phyloP scores from a whole-genome alignment of 176 grass and related monocot species.

The Avena sativa region DNA sequence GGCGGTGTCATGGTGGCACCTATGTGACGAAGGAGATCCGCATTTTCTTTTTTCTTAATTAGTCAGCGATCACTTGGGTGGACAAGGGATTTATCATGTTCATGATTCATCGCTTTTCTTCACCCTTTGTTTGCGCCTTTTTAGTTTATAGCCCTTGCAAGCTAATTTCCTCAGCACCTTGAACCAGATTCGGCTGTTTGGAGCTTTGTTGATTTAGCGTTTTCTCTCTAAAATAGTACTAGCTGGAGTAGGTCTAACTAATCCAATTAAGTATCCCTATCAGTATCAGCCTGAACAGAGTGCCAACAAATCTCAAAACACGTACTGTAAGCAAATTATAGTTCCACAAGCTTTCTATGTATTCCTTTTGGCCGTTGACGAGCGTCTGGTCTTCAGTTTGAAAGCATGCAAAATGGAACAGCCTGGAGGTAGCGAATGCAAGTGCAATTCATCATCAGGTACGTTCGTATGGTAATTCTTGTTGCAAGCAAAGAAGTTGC shows the following conservation, averaged over 20 bases:
- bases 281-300: not conserved
- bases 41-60: too few relatives aligned
- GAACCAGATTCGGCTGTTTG: not conserved
- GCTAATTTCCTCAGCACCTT: not conserved
- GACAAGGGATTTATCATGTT: too few relatives aligned
- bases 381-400: not conserved
- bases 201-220: not conserved
- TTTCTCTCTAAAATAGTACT: not conserved
- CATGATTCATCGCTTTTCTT: not conserved
- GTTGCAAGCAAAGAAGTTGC: not conserved
- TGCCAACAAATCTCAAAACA: not conserved
- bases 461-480: not conserved
- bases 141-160: not conserved
- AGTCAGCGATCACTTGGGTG: too few relatives aligned
- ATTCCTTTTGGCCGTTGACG: slow-evolving; percentile 1
- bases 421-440: not conserved
- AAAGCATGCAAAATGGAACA: not conserved
- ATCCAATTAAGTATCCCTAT: not conserved
- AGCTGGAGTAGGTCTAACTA: not conserved
- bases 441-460: not conserved
- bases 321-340: not conserved
- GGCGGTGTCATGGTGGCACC: too few relatives aligned
- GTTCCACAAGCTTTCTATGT: not conserved
- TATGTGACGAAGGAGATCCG: too few relatives aligned
- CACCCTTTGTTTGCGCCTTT: not conserved